Evolutionary conservation across 1,284 basidiomycete genomes (phyloP).

Genomic region (Fomitopsis palustris): DNA sequence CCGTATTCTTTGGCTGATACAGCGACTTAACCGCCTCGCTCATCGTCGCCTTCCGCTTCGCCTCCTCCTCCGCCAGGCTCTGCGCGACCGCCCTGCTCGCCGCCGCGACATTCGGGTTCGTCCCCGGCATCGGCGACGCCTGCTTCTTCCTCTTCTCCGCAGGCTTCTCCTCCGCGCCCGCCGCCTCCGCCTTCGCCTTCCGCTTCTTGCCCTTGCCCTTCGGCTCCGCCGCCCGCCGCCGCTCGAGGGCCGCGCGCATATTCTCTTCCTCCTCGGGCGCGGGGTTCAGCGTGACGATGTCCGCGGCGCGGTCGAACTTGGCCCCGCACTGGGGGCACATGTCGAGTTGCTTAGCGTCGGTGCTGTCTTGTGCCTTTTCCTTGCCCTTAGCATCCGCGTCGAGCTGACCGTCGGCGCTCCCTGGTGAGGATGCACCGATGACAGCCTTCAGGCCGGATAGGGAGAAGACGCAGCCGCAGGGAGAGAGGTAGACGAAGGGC

Average conservation of each 20-base stretch:
- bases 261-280: conserved; percentile 52
- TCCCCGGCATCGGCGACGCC: conserved; percentile 29
- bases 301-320: conserved; percentile 55
- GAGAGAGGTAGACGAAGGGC: conserved; percentile 82
- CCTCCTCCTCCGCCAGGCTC: conserved; percentile 68
- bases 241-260: conserved; percentile 53
- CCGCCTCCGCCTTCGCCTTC: conserved; percentile 38
- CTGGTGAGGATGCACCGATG: conserved; percentile 32
- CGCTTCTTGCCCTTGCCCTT: conserved; percentile 68
- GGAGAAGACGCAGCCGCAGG: conserved; percentile 89
- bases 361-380: conserved; percentile 13
- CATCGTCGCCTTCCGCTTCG: conserved; percentile 72
- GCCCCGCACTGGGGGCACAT: conserved; percentile 73
- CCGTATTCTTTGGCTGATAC: conserved; percentile 50
- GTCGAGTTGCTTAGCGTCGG: conserved; percentile 38
- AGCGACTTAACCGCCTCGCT: conserved; percentile 72
- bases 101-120: conserved; percentile 53
- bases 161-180: conserved; percentile 22
- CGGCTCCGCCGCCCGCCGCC: conserved; percentile 48
- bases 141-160: conserved; percentile 36
- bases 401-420: conserved; percentile 23
- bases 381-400: conserved; percentile 28
- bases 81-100: conserved; percentile 59
- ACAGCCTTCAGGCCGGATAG: conserved; percentile 72
- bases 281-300: conserved; percentile 64